Evolutionary conservation across 805 yeast genomes (phyloP).

Genomic region (Metschnikowia lachancei): DNA sequence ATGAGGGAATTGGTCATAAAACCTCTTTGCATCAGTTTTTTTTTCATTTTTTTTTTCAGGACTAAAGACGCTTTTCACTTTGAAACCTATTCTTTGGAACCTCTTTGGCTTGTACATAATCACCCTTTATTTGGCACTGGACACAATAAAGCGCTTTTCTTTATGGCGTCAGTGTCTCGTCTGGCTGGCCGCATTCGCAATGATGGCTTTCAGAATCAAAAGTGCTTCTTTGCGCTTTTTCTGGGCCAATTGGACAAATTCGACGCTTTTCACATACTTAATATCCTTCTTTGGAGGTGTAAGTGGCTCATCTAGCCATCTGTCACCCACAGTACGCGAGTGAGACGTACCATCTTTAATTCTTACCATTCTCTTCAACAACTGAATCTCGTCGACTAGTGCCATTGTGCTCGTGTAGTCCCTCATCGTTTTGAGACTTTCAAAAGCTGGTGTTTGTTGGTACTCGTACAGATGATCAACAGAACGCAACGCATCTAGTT

Average conservation of each 20-base stretch:
- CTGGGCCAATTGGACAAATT: slow-evolving; percentile 6
- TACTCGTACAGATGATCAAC: slow-evolving; percentile 16
- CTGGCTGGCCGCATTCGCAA: neutral
- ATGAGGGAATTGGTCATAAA: too few species aligned
- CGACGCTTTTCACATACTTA: neutral
- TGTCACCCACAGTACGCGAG: neutral
- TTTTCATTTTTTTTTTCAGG: too few species aligned
- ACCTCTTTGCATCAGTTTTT: too few species aligned
- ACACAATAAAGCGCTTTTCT: neutral
- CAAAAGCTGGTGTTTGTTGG: slow-evolving; percentile 24
- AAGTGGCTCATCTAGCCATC: slow-evolving; percentile 8
- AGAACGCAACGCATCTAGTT: slow-evolving; percentile 28
- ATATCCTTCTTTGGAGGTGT: neutral
- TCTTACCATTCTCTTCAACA: slow-evolving; percentile 36
- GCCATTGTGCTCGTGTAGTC: slow-evolving; percentile 32
- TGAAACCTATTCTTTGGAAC: too few species aligned
- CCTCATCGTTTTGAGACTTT: slow-evolving; percentile 32
- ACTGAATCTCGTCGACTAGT: slow-evolving; percentile 44
- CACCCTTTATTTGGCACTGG: too few species aligned
- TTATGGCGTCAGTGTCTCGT: neutral
- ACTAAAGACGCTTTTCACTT: too few species aligned
- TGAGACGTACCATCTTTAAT: neutral
- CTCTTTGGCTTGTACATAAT: too few species aligned
- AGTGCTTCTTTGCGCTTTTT: slow-evolving; percentile 9
- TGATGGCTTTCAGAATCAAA: slow-evolving; percentile 1